Evolutionary conservation across 345 rosid genomes (phyloP).

Genomic region (Excoecaria agallocha): DNA sequence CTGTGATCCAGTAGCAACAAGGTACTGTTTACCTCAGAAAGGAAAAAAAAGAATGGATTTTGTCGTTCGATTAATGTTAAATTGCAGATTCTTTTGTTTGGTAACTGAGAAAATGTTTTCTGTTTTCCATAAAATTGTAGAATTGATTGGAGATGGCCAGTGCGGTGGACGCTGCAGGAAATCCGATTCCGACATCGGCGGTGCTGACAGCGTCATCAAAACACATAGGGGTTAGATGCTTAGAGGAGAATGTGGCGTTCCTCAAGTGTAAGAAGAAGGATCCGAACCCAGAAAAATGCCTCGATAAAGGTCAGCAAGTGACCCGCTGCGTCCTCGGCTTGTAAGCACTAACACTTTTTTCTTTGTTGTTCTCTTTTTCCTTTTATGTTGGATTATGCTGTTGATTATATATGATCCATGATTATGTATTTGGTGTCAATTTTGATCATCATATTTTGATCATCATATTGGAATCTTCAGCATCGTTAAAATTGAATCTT

Average conservation of each 20-base stretch:
- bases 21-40: background rate
- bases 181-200: slow-evolving; percentile 93
- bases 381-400: background rate
- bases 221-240: slow-evolving; percentile 70
- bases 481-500: background rate
- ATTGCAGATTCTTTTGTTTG: slow-evolving; percentile 1
- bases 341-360: slow-evolving; percentile 41
- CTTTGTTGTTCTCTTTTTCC: background rate
- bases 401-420: background rate
- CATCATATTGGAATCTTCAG: background rate
- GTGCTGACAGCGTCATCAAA: slow-evolving; percentile 86
- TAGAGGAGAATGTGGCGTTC: slow-evolving; percentile 72
- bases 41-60: background rate
- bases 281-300: slow-evolving; percentile 97
- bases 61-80: background rate
- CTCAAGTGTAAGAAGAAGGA: slow-evolving; percentile 97
- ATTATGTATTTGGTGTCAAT: background rate
- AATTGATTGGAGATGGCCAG: slow-evolving; percentile 53
- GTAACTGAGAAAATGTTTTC: slow-evolving; percentile 8
- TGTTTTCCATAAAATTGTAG: background rate
- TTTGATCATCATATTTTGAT: no score
- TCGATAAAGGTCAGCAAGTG: slow-evolving; percentile 88
- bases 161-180: slow-evolving; percentile 64
- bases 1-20: slow-evolving; percentile 4
- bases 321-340: slow-evolving; percentile 91